Base-by-base conservation (phyloP, 148 eudicot genomes). In the Camellia granthamiana region DNA sequence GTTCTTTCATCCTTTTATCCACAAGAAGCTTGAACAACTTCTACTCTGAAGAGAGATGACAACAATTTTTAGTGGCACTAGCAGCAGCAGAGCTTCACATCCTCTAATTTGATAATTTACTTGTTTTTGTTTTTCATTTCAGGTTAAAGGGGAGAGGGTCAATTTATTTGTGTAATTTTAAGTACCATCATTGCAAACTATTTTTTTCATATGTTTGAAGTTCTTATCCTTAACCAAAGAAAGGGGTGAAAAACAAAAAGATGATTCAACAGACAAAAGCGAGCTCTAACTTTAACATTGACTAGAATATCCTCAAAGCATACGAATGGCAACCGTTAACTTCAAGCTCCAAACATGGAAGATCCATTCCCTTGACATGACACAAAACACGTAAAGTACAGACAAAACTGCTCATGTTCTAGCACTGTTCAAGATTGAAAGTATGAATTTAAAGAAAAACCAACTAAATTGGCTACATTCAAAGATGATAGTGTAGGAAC, bases 1-100 rank as follows among this genome's bases (percentile, higher is more conserved):
- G 38, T 0, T 30, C 38, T 30, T 30, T 30, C 38, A 30, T 30
- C 38, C 38, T 78, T 60, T 61, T 18, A 51, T 80, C 65, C 81
- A 84, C 93, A 94, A 97, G 97, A 92, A 3, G 98, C 97, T 82
- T 94, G 96, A 85, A 87, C 89, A 90, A 59, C 82, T 88, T 92
- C 82, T 88, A 85, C 79, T 91, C 91, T 5, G 93, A 94, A 54
- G 94, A 94, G 66, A 85, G 91, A 78, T 92, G 52, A 78, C 76
- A 12, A 4, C 51, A 44, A 4, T 7, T 44, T 71, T 64, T 6
- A 4, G 3, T 7, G 38, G 68, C 21, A 23, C 7, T n/a, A 62
- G 21, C 23, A 16, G 30, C 21, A 5, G 65, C 38, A 0, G 18
- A 8, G 65, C 65, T 62, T 16, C 68, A 58, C 16, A 19, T 64